These are phyloP conservation scores for Angomonas ambiguus DNA, from an alignment of 208 protist genomes.

Conservation along the genomic window DNA sequence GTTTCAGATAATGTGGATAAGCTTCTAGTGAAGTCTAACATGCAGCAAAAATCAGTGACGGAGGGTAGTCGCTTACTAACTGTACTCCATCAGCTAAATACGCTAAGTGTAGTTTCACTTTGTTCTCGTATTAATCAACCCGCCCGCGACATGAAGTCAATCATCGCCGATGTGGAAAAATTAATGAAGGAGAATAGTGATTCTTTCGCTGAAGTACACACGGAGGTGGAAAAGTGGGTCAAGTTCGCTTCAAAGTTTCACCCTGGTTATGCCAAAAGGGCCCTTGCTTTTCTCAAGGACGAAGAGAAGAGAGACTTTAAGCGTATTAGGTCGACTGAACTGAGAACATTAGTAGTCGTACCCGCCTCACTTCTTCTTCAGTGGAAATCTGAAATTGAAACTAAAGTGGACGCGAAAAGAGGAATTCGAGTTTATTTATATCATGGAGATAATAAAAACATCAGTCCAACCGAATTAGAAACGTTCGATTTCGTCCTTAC, in stretches of 20 bases:
- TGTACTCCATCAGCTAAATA: constrained; percentile 75
- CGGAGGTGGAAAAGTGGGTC: constrained; percentile 82
- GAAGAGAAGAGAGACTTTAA: constrained; percentile 69
- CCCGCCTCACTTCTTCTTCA: constrained; percentile 90
- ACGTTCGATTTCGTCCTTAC: constrained; percentile 92
- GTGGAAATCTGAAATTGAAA: constrained; percentile 89
- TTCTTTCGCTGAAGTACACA: constrained; percentile 26
- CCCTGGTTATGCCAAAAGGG: constrained; percentile 67
- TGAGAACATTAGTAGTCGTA: constrained; percentile 91
- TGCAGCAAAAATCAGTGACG: constrained; percentile 26
- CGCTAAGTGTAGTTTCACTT: constrained; percentile 76
- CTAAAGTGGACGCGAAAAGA: constrained; percentile 52
- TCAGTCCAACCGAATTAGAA: constrained; percentile 70
- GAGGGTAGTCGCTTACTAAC: constrained; percentile 66
- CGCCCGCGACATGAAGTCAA: constrained; percentile 38
- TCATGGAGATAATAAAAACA: constrained; percentile 69
- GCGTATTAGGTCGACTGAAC: constrained; percentile 74
- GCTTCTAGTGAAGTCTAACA: constrained; percentile 21
- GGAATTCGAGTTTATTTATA: constrained; percentile 72
- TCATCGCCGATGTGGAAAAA: constrained; percentile 42
- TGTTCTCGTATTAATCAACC: constrained; percentile 83
- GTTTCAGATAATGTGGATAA: constrained; percentile 58
- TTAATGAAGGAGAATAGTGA: constrained; percentile 15
- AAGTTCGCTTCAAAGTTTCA: constrained; percentile 81
- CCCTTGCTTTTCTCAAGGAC: constrained; percentile 71